Percentiles rank a stretch among this genome's conserved stretches.
These are phyloP conservation scores for Ballota nigra DNA, from an alignment of 257 asterid genomes.

Conservation along the genomic window DNA sequence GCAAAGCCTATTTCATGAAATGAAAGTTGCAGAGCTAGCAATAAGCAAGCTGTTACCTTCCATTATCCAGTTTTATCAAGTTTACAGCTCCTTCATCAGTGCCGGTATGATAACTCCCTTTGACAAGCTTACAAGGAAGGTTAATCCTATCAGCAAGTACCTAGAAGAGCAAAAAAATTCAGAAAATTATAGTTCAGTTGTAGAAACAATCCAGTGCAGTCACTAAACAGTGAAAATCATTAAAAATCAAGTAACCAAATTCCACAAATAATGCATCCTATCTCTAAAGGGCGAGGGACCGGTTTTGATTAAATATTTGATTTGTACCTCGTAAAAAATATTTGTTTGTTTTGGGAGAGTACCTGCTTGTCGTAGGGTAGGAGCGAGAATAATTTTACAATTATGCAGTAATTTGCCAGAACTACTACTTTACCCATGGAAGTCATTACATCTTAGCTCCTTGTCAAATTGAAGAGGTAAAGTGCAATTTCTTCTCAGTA, in stretches of 20 bases:
- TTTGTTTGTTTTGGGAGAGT: too few relatives aligned
- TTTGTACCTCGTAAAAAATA: too few relatives aligned
- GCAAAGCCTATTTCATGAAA: constrained; percentile 2
- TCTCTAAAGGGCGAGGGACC: too few relatives aligned
- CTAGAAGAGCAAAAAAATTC: constrained; percentile 45
- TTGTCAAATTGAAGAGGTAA: background rate
- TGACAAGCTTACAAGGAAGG: constrained; percentile 93
- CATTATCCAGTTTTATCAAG: constrained; percentile 86
- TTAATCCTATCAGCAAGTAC: constrained; percentile 95
- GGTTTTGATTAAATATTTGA: too few relatives aligned
- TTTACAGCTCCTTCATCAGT: constrained; percentile 99
- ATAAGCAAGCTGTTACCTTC: constrained; percentile 56
- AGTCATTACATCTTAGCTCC: constrained; percentile 2
- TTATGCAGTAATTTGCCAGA: constrained; percentile 1
- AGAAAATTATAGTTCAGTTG: background rate
- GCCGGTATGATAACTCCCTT: constrained; percentile 98
- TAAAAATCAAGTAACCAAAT: background rate
- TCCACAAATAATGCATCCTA: background rate
- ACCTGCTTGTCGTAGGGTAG: too few relatives aligned
- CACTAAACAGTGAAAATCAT: background rate
- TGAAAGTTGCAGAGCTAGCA: background rate
- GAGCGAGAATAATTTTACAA: background rate
- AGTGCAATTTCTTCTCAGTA: background rate
- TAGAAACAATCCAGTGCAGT: background rate
- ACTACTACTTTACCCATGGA: background rate